Percentiles rank a stretch among this genome's conserved stretches.
Conservation (phyloP, 495 filamentous ascomycete genomes). For the Platismatia glauca region DNA sequence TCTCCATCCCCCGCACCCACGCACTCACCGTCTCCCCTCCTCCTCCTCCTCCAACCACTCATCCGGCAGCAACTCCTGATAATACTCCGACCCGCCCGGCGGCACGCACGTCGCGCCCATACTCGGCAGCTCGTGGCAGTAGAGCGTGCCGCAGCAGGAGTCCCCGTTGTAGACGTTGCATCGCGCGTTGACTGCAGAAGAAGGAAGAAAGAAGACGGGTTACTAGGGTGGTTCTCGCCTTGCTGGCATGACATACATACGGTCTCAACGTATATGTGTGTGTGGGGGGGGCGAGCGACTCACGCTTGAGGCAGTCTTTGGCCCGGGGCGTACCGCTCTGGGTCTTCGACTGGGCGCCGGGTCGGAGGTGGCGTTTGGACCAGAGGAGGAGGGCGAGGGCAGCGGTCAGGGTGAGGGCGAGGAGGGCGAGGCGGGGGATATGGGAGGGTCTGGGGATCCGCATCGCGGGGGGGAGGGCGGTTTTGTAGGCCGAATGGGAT, state of each 20-base stretch:
- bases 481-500: too few relatives aligned
- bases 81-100: background rate
- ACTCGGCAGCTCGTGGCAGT: conserved; percentile 5
- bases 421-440: background rate
- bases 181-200: background rate
- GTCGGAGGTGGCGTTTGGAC: background rate
- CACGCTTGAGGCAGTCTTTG: background rate
- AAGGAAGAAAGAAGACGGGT: too few relatives aligned
- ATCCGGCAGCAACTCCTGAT: background rate
- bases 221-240: too few relatives aligned
- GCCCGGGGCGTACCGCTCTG: background rate
- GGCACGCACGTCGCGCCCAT: background rate
- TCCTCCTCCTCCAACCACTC: background rate
- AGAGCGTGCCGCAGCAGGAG: background rate
- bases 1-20: background rate
- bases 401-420: background rate
- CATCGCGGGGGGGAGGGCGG: background rate
- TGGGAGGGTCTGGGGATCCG: background rate
- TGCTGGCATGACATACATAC: too few relatives aligned
- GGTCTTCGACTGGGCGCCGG: background rate
- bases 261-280: too few relatives aligned
- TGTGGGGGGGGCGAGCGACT: background rate
- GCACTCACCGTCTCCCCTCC: background rate
- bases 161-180: conserved; percentile 10
- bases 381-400: background rate